Evolutionary conservation across 1,284 basidiomycete genomes (phyloP), one percentile per base, ranked within the genome.

Genomic region (Stygiomarasmius scandens): DNA sequence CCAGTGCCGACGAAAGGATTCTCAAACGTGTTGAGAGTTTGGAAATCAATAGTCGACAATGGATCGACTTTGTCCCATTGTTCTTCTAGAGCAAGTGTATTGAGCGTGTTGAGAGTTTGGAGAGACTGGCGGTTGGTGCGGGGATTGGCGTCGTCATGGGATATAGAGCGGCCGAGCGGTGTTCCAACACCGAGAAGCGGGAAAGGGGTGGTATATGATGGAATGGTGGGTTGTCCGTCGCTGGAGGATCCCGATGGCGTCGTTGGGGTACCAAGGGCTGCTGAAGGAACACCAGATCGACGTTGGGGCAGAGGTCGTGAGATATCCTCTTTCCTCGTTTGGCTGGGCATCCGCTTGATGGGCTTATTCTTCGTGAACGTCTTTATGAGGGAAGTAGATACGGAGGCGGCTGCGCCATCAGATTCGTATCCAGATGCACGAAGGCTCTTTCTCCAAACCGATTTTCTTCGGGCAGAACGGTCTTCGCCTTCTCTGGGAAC

Each of bases 61-160:
- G 52, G 52, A 34, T 54, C 52, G 9, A 54, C 27, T 29, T 45
- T 54, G 25, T 54, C 52, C 52, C 52, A 54, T 5, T 6, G 4
- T 19, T 41, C 38, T 41, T 41, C 38, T 16, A 41, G 16, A 6
- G 16, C 38, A 5, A 41, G 38, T 4, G 38, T 41, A n/a, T 41
- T 41, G 14, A 41, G 38, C 11, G 38, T 41, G 38, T 19, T 19
- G 11, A 41, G 11, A n/a, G 14, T 41, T 12, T 41, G 38, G 6
- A 41, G 5, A 41, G 14, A 16, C 14, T 41, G 38, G 4, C 38
- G 11, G 16, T 41, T 41, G 4, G 38, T 41, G 4, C 38, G 11
- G 5, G 38, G 38, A n/a, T 41, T 41, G 4, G n/a, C n/a, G 38
- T 41, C 38, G 38, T 41, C 38, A n/a, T 41, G 38, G 16, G 38